phyloP scores from a whole-genome alignment of 192 early-diverging fungal genomes.

The Gamsiella multidivaricata region DNA sequence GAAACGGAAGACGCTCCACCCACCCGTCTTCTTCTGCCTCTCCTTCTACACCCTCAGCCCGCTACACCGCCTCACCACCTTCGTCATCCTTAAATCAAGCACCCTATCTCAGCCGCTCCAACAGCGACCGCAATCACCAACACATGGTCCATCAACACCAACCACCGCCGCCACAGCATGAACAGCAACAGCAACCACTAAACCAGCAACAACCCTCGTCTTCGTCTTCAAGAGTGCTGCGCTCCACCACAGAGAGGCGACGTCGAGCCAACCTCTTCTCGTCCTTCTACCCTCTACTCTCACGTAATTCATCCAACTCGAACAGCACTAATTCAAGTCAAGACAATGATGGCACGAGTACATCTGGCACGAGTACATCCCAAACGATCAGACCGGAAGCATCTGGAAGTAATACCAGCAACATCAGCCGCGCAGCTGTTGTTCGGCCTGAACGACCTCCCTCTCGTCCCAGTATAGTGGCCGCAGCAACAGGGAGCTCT shows the following conservation, averaged over 20 bases:
- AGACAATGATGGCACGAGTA: not conserved
- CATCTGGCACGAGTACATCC: no score
- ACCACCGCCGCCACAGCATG: conserved; percentile 2
- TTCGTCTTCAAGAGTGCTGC: conserved; percentile 34
- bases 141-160: conserved; percentile 2
- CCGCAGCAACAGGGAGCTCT: not conserved
- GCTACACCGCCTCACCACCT: not conserved
- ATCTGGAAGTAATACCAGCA: not conserved
- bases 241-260: conserved; percentile 33
- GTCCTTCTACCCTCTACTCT: conserved; percentile 47
- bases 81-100: not conserved
- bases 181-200: conserved; percentile 21
- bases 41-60: no score
- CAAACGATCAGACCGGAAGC: no score
- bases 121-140: conserved; percentile 9
- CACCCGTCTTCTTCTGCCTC: not conserved
- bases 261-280: conserved; percentile 44
- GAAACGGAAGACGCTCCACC: conserved; percentile 11
- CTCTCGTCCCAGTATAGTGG: conserved; percentile 5
- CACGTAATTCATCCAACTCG: conserved; percentile 23
- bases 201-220: conserved; percentile 7
- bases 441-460: conserved; percentile 21
- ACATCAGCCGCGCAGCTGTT: not conserved
- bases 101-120: not conserved
- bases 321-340: no score